Conservation (phyloP, 2,329 filamentous ascomycete species). For the Scortechinia acanthostroma region DNA sequence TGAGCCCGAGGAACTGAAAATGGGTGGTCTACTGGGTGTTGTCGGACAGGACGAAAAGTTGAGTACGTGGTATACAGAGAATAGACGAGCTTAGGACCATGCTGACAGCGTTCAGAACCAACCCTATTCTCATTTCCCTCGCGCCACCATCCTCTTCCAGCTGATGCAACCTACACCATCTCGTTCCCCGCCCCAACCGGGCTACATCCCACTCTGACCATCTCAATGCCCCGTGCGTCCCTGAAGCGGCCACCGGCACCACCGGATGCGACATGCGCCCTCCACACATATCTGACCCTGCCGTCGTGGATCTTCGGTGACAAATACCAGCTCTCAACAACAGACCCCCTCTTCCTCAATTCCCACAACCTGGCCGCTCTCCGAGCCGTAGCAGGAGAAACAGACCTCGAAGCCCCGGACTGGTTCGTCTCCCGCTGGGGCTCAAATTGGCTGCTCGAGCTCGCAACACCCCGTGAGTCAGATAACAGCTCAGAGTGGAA, state of each 20-base stretch:
- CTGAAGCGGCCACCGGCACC: slow-evolving; percentile 30
- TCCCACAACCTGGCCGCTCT: slow-evolving; percentile 72
- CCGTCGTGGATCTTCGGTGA: slow-evolving; percentile 79
- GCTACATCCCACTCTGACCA: slow-evolving; percentile 70
- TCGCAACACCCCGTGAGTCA: slow-evolving; percentile 42
- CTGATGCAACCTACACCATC: slow-evolving; percentile 41
- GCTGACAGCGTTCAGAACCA: slow-evolving; percentile 20
- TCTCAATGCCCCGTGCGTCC: slow-evolving; percentile 48
- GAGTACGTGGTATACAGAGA: too few species aligned
- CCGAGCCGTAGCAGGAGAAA: slow-evolving; percentile 64
- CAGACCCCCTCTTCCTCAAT: slow-evolving; percentile 66
- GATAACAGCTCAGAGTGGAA: slow-evolving; percentile 41
- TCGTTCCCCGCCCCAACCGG: slow-evolving; percentile 67
- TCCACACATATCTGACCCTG: slow-evolving; percentile 77
- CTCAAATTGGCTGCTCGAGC: slow-evolving; percentile 68
- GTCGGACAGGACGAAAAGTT: slow-evolving; percentile 69
- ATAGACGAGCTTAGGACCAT: too few species aligned
- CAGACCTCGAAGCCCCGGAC: slow-evolving; percentile 84
- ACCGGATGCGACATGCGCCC: slow-evolving; percentile 49
- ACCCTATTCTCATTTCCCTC: slow-evolving; percentile 79
- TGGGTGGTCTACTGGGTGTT: slow-evolving; percentile 59
- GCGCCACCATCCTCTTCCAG: slow-evolving; percentile 57
- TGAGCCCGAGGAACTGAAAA: not conserved
- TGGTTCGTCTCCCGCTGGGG: slow-evolving; percentile 77
- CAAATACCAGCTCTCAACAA: slow-evolving; percentile 66